A percentile compares a stretch with the other conserved stretches of the same genome.
These are phyloP conservation scores for Zygoascus sp. DNA, from an alignment of 1,139 yeast genomes.

Conservation along the genomic window DNA sequence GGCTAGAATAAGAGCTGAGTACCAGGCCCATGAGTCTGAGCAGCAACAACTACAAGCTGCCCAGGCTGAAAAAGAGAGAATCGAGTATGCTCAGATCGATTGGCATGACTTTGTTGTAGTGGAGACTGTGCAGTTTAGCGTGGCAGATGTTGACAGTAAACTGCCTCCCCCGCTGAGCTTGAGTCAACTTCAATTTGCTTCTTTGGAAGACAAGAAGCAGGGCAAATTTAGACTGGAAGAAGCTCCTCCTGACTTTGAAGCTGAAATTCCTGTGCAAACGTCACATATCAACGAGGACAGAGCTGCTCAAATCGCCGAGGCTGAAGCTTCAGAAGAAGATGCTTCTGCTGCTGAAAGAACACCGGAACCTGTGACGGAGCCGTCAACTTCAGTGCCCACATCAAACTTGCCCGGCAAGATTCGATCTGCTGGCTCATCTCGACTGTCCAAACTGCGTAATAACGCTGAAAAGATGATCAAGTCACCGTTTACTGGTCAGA, in stretches of 20 bases:
- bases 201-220: constrained; percentile 47
- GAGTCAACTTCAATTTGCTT: constrained; percentile 57
- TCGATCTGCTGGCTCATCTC: constrained; percentile 63
- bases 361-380: constrained; percentile 14
- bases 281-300: not conserved
- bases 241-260: constrained; percentile 38
- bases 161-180: constrained; percentile 58
- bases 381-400: too few species aligned
- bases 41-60: constrained; percentile 34
- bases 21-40: constrained; percentile 40
- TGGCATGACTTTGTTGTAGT: constrained; percentile 82
- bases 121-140: constrained; percentile 63
- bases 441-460: constrained; percentile 39
- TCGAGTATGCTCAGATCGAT: constrained; percentile 70
- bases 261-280: constrained; percentile 12
- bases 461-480: constrained; percentile 43
- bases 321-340: constrained; percentile 13
- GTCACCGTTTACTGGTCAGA: constrained; percentile 71
- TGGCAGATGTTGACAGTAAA: constrained; percentile 58
- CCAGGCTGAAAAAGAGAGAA: constrained; percentile 39
- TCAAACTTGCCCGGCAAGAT: constrained; percentile 46
- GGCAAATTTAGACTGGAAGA: constrained; percentile 35
- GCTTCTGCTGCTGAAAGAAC: constrained; percentile 14
- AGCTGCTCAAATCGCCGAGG: constrained; percentile 3
- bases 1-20: constrained; percentile 58